Evolutionary conservation across 192 early-diverging fungal species (phyloP), one percentile per base, ranked within the genome.

Genomic region (Spinellus fusiger): DNA sequence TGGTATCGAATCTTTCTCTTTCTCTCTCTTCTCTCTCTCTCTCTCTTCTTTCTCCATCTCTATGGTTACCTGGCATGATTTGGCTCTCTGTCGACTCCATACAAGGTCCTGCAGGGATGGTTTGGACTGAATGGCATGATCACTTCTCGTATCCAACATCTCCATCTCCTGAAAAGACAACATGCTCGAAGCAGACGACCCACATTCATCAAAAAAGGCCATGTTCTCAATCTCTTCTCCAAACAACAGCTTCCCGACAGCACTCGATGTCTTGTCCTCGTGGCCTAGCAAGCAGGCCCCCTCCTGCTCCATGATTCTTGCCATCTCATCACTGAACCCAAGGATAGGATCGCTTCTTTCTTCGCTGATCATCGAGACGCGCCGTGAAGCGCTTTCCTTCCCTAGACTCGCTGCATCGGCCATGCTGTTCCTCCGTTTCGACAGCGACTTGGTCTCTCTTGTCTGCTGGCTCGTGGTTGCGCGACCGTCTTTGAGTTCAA

Each of bases 211-310:
- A 34, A 56, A 57, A 15, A 37, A 28, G 10, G 48, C 48, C 22
- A 56, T 58, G 25, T 58, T 44, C 12, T 25, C 54, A 33, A 65
- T 58, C 31, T 62, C 61, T 47, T 69, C 54, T 22, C 67, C 67
- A 58, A 69, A 69, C 25, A 69, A 33, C 26, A 69, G 54, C 57
- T 44, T 54, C 27, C 48, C 60, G 32, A 57, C 61, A 38, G 35
- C 53, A 44, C 40, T 44, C 40, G 40, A 33, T 56, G 26, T 59
- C 26, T 49, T 57, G 28, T 22, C 25, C 0, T 16, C 46, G 28
- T 26, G 5, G 48, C 34, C 28, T 28, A 27, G 35, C 48, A n/a
- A 52, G 18, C 40, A 12, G 10, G 40, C 40, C 13, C 40, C 40
- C 31, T 10, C 25, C 29, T n/a, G 15, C 33, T 26, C 56, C 40